Evolutionary conservation across 768 basidiomycete species (phyloP).

Genomic region (Russula emetica): DNA sequence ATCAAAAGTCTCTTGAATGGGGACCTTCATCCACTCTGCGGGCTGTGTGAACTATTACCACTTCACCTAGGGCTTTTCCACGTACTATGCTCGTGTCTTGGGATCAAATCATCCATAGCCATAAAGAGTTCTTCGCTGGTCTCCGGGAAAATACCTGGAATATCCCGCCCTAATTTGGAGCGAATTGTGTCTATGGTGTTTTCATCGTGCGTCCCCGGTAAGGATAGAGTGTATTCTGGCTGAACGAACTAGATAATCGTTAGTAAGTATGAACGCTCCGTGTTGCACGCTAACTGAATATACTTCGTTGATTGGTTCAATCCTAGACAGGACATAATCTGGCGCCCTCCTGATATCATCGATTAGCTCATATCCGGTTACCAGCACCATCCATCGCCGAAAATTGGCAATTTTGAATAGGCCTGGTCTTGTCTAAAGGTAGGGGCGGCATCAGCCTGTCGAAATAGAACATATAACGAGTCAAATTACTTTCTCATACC

Average conservation of each 20-base stretch:
- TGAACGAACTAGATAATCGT: background rate
- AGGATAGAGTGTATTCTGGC: background rate
- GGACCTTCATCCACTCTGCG: slow-evolving; percentile 37
- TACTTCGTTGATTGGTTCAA: background rate
- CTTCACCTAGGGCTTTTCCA: background rate
- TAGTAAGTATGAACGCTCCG: background rate
- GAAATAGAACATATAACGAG: too few species aligned
- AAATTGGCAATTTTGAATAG: background rate
- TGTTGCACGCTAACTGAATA: background rate
- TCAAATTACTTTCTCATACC: background rate
- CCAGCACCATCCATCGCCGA: background rate
- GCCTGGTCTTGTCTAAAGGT: background rate
- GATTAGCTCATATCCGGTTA: background rate
- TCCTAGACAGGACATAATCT: background rate
- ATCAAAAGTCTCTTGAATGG: slow-evolving; percentile 28
- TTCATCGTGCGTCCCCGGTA: background rate
- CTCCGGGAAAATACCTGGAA: background rate
- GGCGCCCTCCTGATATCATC: background rate
- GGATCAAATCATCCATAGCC: background rate
- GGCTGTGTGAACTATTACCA: background rate
- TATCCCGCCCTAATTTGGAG: background rate
- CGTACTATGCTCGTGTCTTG: background rate
- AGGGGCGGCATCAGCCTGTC: background rate
- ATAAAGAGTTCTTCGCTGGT: background rate
- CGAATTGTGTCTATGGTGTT: background rate